Conservation (phyloP, 495 filamentous ascomycete species). For the Aspergillus baeticus region DNA sequence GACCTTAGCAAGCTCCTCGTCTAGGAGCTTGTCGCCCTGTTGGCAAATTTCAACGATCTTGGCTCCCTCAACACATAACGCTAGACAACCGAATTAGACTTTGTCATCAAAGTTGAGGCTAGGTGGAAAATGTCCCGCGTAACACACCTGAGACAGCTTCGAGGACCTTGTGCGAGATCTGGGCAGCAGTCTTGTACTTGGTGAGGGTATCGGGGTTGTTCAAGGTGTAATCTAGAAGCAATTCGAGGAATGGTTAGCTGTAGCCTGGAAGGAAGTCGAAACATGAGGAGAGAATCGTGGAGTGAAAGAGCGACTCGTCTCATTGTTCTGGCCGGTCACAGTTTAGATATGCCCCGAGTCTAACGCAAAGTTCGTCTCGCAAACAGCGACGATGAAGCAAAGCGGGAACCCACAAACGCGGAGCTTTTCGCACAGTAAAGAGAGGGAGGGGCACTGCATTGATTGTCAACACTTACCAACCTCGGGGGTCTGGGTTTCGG, state of each 20-base stretch:
- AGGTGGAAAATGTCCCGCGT: neutral
- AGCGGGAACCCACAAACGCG: conserved; percentile 40
- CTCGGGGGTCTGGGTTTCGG: conserved; percentile 40
- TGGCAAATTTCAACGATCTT: conserved; percentile 93
- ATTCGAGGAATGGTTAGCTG: conserved; percentile 19
- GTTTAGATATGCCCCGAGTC: neutral
- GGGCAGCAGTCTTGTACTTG: conserved; percentile 96
- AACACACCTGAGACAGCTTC: conserved; percentile 70
- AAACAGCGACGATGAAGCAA: conserved; percentile 18
- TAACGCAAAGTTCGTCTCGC: neutral
- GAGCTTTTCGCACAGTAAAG: conserved; percentile 34
- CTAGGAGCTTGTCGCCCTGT: conserved; percentile 90
- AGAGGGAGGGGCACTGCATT: conserved; percentile 18
- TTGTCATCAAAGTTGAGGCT: neutral
- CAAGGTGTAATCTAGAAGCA: conserved; percentile 76
- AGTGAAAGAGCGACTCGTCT: neutral
- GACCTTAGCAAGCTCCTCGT: conserved; percentile 90
- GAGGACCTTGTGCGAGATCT: conserved; percentile 92
- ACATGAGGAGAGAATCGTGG: neutral
- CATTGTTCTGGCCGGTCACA: neutral
- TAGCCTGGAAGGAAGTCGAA: neutral
- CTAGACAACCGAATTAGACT: conserved; percentile 41
- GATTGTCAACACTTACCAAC: conserved; percentile 40
- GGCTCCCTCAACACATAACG: conserved; percentile 76
- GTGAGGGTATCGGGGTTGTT: conserved; percentile 97